Evolutionary conservation across 495 filamentous ascomycete species (phyloP).

Genomic region (Letharia lupina): DNA sequence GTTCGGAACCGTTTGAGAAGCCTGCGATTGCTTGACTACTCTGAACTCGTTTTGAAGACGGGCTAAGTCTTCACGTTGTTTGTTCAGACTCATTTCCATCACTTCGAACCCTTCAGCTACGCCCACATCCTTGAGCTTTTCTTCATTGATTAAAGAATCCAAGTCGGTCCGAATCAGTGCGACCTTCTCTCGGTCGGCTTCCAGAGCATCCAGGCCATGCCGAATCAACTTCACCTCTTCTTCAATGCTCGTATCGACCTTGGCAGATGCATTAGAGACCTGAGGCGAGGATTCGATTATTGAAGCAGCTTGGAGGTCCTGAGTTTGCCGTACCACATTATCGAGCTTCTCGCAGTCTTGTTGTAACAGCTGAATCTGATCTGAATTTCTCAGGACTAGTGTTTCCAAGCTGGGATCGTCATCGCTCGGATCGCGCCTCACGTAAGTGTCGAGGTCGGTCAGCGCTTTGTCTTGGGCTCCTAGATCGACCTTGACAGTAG

Average conservation of each 20-base stretch:
- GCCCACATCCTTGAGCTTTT: not conserved
- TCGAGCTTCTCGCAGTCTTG: not conserved
- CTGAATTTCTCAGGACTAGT: not conserved
- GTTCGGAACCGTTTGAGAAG: not conserved
- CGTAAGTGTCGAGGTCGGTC: not conserved
- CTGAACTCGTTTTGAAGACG: not conserved
- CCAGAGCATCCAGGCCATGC: not conserved
- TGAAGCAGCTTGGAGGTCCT: not conserved
- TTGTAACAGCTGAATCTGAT: not conserved
- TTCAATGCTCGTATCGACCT: not conserved
- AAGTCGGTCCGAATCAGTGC: not conserved
- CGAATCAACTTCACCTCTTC: not conserved
- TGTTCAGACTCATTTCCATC: not conserved
- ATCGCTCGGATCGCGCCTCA: not conserved
- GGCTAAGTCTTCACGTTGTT: not conserved
- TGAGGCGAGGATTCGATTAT: not conserved
- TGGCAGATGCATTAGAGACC: not conserved
- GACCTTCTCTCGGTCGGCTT: not conserved
- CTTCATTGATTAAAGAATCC: not conserved
- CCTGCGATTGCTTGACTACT: conserved; percentile 2
- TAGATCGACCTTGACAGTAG: not conserved
- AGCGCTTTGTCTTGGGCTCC: not conserved
- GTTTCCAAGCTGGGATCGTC: not conserved
- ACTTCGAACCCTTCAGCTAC: not conserved
- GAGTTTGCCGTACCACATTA: not conserved